A percentile compares a stretch with the other conserved stretches of the same genome.
These are phyloP conservation scores for Tylopilus orsonianus DNA, from an alignment of 1,284 basidiomycete species.

Conservation along the genomic window DNA sequence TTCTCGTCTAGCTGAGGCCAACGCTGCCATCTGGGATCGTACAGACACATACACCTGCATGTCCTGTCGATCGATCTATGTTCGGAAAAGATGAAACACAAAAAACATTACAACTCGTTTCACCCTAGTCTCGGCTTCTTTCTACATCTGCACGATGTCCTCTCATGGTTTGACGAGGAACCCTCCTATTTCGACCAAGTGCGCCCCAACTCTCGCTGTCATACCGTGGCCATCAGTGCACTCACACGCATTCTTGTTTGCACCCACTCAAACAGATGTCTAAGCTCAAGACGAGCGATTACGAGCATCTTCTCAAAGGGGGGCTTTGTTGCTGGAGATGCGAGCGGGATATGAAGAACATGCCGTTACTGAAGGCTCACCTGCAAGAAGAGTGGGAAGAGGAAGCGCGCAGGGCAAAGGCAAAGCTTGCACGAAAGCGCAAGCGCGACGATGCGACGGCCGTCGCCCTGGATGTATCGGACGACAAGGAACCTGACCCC, in stretches of 20 bases:
- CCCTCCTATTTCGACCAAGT: slow-evolving; percentile 54
- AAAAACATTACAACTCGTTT: slow-evolving; percentile 96
- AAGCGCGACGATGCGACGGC: slow-evolving; percentile 27
- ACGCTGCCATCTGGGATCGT: background rate
- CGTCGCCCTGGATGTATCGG: background rate
- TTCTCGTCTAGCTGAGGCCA: background rate
- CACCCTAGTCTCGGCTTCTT: slow-evolving; percentile 88
- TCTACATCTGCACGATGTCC: slow-evolving; percentile 72
- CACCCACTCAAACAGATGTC: slow-evolving; percentile 44
- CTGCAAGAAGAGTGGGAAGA: slow-evolving; percentile 63
- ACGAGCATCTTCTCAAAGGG: slow-evolving; percentile 68
- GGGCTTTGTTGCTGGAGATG: slow-evolving; percentile 72
- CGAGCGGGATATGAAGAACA: slow-evolving; percentile 59
- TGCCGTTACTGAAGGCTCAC: slow-evolving; percentile 77
- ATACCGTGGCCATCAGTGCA: background rate
- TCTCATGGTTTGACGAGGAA: slow-evolving; percentile 70
- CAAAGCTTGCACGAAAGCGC: slow-evolving; percentile 37
- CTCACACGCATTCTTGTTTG: slow-evolving; percentile 1
- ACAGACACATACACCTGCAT: slow-evolving; percentile 84
- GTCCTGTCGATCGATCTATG: slow-evolving; percentile 84
- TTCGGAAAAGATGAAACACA: slow-evolving; percentile 77
- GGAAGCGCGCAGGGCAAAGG: slow-evolving; percentile 40
- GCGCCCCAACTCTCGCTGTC: slow-evolving; percentile 22
- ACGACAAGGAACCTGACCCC: slow-evolving; percentile 11
- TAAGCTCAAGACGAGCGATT: slow-evolving; percentile 48